Base-by-base conservation (phyloP, 139 green algal genomes). In the Spirogloea muscicola region DNA sequence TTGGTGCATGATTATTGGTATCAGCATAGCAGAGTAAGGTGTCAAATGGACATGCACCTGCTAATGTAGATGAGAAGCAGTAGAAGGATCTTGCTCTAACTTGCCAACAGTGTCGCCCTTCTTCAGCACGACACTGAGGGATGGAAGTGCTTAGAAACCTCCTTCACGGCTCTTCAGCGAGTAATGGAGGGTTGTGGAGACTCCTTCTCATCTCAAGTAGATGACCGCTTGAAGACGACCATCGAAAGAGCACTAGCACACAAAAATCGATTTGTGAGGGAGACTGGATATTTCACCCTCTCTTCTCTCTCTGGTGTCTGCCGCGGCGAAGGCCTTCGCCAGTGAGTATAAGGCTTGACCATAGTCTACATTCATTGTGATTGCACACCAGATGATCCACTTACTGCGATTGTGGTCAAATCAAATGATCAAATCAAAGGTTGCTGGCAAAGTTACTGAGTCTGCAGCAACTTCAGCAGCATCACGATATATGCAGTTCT, bases 241-340 rank as follows among this genome's bases (percentile, higher is more conserved):
- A 44, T 85, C 18, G 85, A 86, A 77, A 78, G 72, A 34, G 82
- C 85, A 0, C 49, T 92, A 67, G 71, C 82, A 36, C 91, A 96
- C 80, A 84, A 88, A 38, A 96, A 96, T 77, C 84, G 92, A 49
- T 97, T 96, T 73, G 87, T 97, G 61, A 84, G 92, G 1, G 91
- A 96, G 83, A 88, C 84, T 0, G 80, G 74, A 5, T 89, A 91
- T 71, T 86, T 89, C 55, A 88, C 84, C 27, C 59, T 89, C 18
- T 75, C 13, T 18, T 60, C 60, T 18, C 60, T 69, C 27, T 60
- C 59, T 6, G 9, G 10, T 65, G 57, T 18, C 13, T 18, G 13
- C 31, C 29, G 29, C 57, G 31, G 13, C 16, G 57, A 48, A 13
- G 13, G 18, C 57, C n/a, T n/a, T n/a, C n/a, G n/a, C n/a, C n/a